Percentiles rank a stretch among this genome's conserved stretches.
Conservation (phyloP, 108 stramenopile species). For the Skeletonema tropicum region DNA sequence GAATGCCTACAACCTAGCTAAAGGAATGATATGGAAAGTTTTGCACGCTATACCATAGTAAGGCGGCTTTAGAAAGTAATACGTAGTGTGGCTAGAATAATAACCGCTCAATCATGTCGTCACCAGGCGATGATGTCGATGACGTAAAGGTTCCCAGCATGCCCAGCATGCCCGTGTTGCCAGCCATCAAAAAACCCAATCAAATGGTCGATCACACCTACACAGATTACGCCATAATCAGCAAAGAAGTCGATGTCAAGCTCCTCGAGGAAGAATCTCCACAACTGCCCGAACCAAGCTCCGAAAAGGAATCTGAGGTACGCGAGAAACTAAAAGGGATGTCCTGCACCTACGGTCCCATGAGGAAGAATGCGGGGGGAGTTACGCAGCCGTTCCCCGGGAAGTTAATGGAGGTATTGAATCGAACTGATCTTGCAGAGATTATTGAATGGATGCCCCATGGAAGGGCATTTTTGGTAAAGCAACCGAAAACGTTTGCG, state of each 20-base stretch:
- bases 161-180: background rate
- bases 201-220: slow-evolving; percentile 56
- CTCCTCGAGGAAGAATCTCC: slow-evolving; percentile 18
- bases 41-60: too few relatives aligned
- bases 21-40: too few relatives aligned
- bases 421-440: slow-evolving; percentile 42
- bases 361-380: slow-evolving; percentile 60
- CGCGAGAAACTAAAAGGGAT: slow-evolving; percentile 35
- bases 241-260: slow-evolving; percentile 29
- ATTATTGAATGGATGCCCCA: slow-evolving; percentile 66
- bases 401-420: slow-evolving; percentile 52
- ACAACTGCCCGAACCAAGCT: slow-evolving; percentile 8
- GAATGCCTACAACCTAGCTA: too few relatives aligned
- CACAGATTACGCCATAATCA: slow-evolving; percentile 43
- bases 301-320: slow-evolving; percentile 14
- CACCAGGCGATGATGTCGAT: background rate
- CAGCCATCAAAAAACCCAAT: background rate
- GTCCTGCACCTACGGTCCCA: slow-evolving; percentile 43
- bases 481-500: slow-evolving; percentile 66
- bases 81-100: too few relatives aligned
- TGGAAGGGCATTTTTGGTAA: slow-evolving; percentile 70
- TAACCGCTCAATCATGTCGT: background rate
- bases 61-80: too few relatives aligned
- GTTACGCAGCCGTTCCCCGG: slow-evolving; percentile 58
- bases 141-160: background rate